These are phyloP conservation scores for Zygosaccharomyces pseudobailii DNA, from an alignment of 1,139 yeast species.

Conservation along the genomic window DNA sequence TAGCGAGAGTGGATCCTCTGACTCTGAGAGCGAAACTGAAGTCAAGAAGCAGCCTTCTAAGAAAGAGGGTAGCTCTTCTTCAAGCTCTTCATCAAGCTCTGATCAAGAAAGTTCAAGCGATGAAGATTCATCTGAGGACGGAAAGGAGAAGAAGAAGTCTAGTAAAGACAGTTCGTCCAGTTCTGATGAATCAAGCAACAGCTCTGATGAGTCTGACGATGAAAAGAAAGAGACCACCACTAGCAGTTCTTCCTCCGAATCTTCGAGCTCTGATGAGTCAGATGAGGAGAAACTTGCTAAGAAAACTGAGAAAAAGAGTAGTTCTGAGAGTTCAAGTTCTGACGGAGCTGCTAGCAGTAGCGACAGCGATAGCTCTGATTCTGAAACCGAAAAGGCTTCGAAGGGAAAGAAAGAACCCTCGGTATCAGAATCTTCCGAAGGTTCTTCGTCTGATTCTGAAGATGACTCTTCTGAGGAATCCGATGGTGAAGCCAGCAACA, in stretches of 20 bases:
- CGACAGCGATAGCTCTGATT: constrained; percentile 22
- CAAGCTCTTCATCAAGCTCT: constrained; percentile 17
- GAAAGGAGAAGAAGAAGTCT: neutral
- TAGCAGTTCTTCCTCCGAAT: constrained; percentile 20
- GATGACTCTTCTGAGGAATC: constrained; percentile 14
- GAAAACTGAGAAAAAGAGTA: constrained; percentile 21
- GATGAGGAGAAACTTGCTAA: constrained; percentile 26
- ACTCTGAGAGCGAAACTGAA: constrained; percentile 4
- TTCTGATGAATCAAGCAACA: constrained; percentile 33
- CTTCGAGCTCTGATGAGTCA: constrained; percentile 16
- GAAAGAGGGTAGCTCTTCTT: constrained; percentile 18
- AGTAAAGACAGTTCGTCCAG: constrained; percentile 17
- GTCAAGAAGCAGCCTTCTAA: constrained; percentile 31
- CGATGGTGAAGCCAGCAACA: constrained; percentile 17
- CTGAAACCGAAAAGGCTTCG: constrained; percentile 14
- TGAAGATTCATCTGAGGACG: constrained; percentile 6
- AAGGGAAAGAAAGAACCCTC: neutral
- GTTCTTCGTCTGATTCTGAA: constrained; percentile 27
- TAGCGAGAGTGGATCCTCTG: constrained; percentile 16
- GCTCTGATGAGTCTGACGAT: constrained; percentile 22
- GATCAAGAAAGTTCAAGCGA: constrained; percentile 11
- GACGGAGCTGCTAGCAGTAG: constrained; percentile 22
- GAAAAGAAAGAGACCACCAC: constrained; percentile 21
- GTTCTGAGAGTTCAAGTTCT: constrained; percentile 21
- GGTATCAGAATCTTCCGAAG: constrained; percentile 14